Evolutionary conservation across 2,329 filamentous ascomycete species (phyloP).

Genomic region (Coniochaeta prunicola): DNA sequence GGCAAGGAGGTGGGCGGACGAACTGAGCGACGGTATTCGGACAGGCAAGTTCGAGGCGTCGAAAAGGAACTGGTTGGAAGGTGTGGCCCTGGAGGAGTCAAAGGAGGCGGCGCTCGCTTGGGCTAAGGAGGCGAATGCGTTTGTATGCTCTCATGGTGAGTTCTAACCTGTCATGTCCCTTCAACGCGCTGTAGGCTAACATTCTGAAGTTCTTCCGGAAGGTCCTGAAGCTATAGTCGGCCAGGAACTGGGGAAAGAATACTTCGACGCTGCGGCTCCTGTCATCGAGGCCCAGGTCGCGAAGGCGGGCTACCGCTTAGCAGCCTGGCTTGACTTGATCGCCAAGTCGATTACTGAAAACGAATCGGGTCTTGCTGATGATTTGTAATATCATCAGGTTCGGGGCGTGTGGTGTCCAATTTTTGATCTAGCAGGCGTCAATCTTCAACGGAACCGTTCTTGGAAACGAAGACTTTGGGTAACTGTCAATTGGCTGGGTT

Average conservation of each 20-base stretch:
- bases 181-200: conserved; percentile 5
- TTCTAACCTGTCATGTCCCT: conserved; percentile 1
- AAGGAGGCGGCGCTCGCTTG: conserved; percentile 51
- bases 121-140: conserved; percentile 56
- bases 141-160: conserved; percentile 55
- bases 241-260: conserved; percentile 54
- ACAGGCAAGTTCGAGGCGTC: conserved; percentile 45
- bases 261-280: conserved; percentile 56
- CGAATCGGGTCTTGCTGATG: conserved; percentile 13
- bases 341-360: conserved; percentile 26
- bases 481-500: not conserved
- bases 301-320: conserved; percentile 61
- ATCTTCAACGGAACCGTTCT: not conserved
- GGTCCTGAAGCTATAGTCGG: conserved; percentile 50
- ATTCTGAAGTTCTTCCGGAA: conserved; percentile 47
- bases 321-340: conserved; percentile 59
- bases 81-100: conserved; percentile 46
- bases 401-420: not conserved
- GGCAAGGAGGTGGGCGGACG: conserved; percentile 49
- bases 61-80: conserved; percentile 47
- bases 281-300: conserved; percentile 61
- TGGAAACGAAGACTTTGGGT: not conserved
- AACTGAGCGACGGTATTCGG: conserved; percentile 46
- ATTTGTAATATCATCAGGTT: conserved; percentile 20
- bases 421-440: not conserved